Evolutionary conservation across 192 early-diverging fungal species (phyloP), one percentile per base, ranked within the genome.

Genomic region (Backusella morwellensis): DNA sequence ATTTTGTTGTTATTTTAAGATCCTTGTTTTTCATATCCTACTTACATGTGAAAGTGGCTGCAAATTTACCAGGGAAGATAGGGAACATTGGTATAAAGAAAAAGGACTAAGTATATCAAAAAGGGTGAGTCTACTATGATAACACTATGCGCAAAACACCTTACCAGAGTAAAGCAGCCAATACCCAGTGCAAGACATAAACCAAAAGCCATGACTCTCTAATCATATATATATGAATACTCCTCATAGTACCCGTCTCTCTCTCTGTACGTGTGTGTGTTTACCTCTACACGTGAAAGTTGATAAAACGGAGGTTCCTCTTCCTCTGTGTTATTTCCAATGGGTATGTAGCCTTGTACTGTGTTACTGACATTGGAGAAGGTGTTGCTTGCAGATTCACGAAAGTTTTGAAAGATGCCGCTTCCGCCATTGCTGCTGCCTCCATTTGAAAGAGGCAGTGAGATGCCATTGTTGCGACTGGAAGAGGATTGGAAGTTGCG

Each of bases 31-130:
- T 32, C 6, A 23, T 42, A 11, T 73, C 4, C 66, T 44, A 68
- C 90, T 90, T 84, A 91, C 93, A 84, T 41, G 93, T 92, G 75
- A 93, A 95, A 12, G 91, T 90, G 12, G 91, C 91, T 17, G 92
- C 93, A 73, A 95, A 94, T 85, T 94, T 93, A 75, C 91, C 86
- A 15, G 92, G 93, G 26, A 86, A 84, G 52, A 94, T 23, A 7
- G 89, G 71, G 63, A 95, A 79, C 77, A 93, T 40, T 17, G 90
- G 91, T 54, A 93, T 73, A 21, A 89, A 86, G 44, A 95, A 82
- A 59, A 92, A 87, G 76, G 86, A 86, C 8, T 84, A 82, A 54
- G 1, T 32, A 32, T 32, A 32, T 32, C 76, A 42, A 32, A 44
- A 36, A 68, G 38, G 36, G 15, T 52, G 15, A 12, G 21, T 8